Evolutionary conservation across 371 early-diverging fungal genomes (phyloP).

Genomic region (Paramicrosporidium saccamoebae): DNA sequence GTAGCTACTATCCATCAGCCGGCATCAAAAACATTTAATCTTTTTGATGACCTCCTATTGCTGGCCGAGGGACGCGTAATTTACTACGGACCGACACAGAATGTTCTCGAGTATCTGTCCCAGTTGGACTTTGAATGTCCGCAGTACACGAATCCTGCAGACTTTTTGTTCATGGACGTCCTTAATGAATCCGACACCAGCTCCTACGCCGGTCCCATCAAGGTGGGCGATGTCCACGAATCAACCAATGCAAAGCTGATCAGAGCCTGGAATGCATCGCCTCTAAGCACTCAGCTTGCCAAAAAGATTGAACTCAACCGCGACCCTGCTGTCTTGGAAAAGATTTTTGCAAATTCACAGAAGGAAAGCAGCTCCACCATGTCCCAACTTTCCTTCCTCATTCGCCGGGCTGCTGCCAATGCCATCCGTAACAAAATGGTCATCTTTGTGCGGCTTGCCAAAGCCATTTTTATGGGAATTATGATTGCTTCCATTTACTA

Average conservation of each 20-base stretch:
- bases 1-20: conserved; percentile 40
- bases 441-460: conserved; percentile 1
- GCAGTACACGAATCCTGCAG: conserved; percentile 13
- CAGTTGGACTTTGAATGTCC: conserved; percentile 17
- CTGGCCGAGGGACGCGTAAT: conserved; percentile 23
- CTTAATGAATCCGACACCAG: too few relatives aligned
- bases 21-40: conserved; percentile 16
- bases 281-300: background rate
- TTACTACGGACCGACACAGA: conserved; percentile 15
- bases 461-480: conserved; percentile 1
- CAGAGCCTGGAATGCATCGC: background rate
- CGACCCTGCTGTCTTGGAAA: background rate
- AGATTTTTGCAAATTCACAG: background rate
- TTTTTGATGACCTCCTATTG: conserved; percentile 24
- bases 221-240: conserved; percentile 9
- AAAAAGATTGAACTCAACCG: background rate
- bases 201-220: too few relatives aligned
- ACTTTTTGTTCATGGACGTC: conserved; percentile 19
- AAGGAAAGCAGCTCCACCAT: too few relatives aligned
- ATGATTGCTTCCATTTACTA: background rate
- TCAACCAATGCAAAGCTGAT: conserved; percentile 4
- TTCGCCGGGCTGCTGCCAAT: conserved; percentile 6
- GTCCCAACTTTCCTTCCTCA: too few relatives aligned
- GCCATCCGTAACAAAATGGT: conserved; percentile 6
- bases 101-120: conserved; percentile 12